Evolutionary conservation across 2,329 filamentous ascomycete genomes (phyloP), one percentile per base, ranked within the genome.

Genomic region (Hyphodiscus sp.): DNA sequence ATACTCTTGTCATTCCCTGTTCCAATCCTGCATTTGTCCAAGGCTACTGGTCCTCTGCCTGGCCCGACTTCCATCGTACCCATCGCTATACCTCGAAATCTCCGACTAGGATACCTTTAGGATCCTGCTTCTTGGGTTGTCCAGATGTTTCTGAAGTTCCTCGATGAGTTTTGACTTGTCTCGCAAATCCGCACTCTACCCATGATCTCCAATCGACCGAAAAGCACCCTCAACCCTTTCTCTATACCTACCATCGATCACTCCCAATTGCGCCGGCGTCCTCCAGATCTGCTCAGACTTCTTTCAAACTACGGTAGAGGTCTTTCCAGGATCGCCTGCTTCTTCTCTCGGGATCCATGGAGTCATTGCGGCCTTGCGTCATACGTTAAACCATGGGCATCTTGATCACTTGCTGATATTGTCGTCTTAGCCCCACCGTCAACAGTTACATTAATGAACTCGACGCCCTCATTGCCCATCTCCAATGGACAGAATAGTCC

Each of bases 401-500:
- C 52, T 51, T 52, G 47, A 54, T 49, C 54, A 58, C 58, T 56
- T 66, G 68, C 76, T 79, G 73, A 79, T 71, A 69, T 73, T 69
- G 69, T 70, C 70, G 70, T 73, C 73, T 69, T 66, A 82, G 79
- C 77, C 76, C 79, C 76, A 59, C 63, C 59, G 61, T 74, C 76
- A 73, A 78, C 80, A 74, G 76, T 76, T 71, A 77, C 76, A 74
- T 79, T 76, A 68, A 82, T 86, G 76, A 69, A 71, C 65, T 81
- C 81, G 74, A 78, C 77, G 72, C 78, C 81, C 68, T 76, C 78
- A 65, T 76, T 83, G 71, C 77, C 81, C 72, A 76, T 82, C 67
- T 76, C 79, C 66, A 88, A 90, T 72, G 86, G 86, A 67, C 80
- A 85, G 70, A 68, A 75, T 64, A 80, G 81, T 67, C 78, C 81